These are phyloP conservation scores for Lactarius sp. DNA, from an alignment of 768 basidiomycete species.

Conservation along the genomic window DNA sequence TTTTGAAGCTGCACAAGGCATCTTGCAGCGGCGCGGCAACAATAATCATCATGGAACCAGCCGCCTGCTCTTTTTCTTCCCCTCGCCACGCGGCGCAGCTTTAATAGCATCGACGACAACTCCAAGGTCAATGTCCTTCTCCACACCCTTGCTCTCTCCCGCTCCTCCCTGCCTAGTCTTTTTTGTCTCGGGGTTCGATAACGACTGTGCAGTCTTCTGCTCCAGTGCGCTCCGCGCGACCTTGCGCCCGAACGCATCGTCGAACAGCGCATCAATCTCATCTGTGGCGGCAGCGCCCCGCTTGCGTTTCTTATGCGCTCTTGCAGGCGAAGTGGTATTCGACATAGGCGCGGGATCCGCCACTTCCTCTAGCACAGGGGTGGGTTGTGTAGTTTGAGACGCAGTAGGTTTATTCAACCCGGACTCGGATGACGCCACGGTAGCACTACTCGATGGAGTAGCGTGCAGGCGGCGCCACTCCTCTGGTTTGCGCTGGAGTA, in stretches of 20 bases:
- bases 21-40: neutral
- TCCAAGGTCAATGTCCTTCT: slow-evolving; percentile 35
- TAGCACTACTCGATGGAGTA: slow-evolving; percentile 18
- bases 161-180: neutral
- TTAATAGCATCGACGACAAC: slow-evolving; percentile 57
- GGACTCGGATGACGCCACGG: neutral
- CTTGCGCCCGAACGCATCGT: slow-evolving; percentile 51
- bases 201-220: slow-evolving; percentile 1
- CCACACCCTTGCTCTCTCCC: neutral
- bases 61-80: slow-evolving; percentile 34
- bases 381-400: neutral
- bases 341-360: neutral
- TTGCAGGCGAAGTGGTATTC: neutral
- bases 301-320: slow-evolving; percentile 40
- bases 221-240: slow-evolving; percentile 50
- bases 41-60: neutral
- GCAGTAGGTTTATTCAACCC: neutral
- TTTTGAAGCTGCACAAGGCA: neutral
- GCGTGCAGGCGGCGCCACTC: slow-evolving; percentile 80
- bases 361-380: neutral
- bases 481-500: slow-evolving; percentile 72
- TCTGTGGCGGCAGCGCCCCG: slow-evolving; percentile 47
- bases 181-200: slow-evolving; percentile 1
- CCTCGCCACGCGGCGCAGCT: slow-evolving; percentile 48
- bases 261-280: slow-evolving; percentile 75